Conservation (phyloP, 225 moss, liverwort and hornwort species). For the Takakia lepidozioides region DNA sequence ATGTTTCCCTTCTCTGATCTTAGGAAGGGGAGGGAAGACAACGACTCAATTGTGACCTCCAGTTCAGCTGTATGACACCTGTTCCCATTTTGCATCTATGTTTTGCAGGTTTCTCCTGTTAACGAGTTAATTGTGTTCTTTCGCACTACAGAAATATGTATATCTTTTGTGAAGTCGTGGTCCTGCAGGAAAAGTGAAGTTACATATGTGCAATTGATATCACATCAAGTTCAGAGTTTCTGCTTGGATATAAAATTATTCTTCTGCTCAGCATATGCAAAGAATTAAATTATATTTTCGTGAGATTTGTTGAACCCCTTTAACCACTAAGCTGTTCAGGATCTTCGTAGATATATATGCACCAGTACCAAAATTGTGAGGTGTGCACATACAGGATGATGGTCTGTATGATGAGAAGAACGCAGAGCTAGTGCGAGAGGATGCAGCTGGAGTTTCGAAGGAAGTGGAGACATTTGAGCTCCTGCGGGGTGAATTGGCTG, state of each 20-base stretch:
- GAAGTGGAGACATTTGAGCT: slow-evolving; percentile 26
- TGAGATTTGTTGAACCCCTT: too few species aligned
- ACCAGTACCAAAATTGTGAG: background rate
- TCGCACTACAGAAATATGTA: too few species aligned
- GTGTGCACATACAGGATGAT: slow-evolving; percentile 11
- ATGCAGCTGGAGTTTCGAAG: slow-evolving; percentile 18
- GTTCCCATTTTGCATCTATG: background rate
- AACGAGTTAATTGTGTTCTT: too few species aligned
- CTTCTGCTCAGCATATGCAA: too few species aligned
- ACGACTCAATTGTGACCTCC: slow-evolving; percentile 5
- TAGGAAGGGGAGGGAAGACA: slow-evolving; percentile 38
- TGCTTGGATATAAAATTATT: too few species aligned
- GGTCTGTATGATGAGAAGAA: slow-evolving; percentile 17
- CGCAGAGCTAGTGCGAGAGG: slow-evolving; percentile 12
- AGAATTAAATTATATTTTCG: too few species aligned
- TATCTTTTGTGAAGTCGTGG: too few species aligned
- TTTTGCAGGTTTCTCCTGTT: too few species aligned
- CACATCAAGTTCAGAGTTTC: background rate
- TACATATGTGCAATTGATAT: background rate
- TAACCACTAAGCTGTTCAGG: too few species aligned
- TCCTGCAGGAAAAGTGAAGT: too few species aligned
- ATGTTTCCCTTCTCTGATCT: slow-evolving; percentile 47
- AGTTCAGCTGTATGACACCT: slow-evolving; percentile 24
- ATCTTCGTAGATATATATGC: background rate
- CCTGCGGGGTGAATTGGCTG: slow-evolving; percentile 37